These are phyloP conservation scores for Alternaria solani DNA, from an alignment of 2,329 filamentous ascomycete species.

Conservation along the genomic window DNA sequence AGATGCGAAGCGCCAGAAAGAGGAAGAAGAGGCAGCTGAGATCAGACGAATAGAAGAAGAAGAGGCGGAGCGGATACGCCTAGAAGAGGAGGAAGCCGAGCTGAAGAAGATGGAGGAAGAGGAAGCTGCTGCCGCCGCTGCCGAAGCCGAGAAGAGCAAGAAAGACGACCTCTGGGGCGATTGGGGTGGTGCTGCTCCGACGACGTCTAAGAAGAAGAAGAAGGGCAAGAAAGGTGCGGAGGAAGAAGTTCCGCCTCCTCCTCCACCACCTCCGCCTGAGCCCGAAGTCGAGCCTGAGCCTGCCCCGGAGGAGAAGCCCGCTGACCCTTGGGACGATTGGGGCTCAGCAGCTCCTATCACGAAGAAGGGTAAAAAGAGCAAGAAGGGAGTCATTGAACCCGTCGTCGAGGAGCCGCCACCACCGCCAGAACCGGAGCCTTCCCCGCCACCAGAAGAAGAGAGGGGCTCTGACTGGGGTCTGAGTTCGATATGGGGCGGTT, in stretches of 20 bases:
- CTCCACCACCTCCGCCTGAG: conserved; percentile 48
- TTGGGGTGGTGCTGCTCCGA: conserved; percentile 39
- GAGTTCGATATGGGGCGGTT: conserved; percentile 50
- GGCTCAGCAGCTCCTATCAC: conserved; percentile 22
- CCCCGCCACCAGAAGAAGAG: conserved; percentile 42
- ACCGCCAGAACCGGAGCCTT: conserved; percentile 36
- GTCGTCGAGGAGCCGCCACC: conserved; percentile 24
- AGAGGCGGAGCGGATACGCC: conserved; percentile 37
- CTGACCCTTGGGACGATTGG: conserved; percentile 41
- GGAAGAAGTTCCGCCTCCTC: conserved; percentile 35
- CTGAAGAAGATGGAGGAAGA: conserved; percentile 35
- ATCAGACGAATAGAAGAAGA: conserved; percentile 31
- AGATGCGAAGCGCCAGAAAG: conserved; percentile 27
- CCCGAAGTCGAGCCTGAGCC: conserved; percentile 42
- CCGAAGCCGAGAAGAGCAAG: conserved; percentile 36
- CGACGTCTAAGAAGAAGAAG: conserved; percentile 44
- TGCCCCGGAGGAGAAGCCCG: conserved; percentile 32
- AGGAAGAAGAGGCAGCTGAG: conserved; percentile 35
- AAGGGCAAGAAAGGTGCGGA: conserved; percentile 43
- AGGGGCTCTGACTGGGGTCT: conserved; percentile 48
- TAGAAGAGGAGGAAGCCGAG: conserved; percentile 37
- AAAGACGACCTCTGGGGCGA: conserved; percentile 48
- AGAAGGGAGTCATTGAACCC: conserved; percentile 47
- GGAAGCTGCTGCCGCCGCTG: conserved; percentile 32
- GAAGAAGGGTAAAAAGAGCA: conserved; percentile 44